Base-by-base conservation (phyloP, 441 rosid species). In the Brassica hybrid region DNA sequence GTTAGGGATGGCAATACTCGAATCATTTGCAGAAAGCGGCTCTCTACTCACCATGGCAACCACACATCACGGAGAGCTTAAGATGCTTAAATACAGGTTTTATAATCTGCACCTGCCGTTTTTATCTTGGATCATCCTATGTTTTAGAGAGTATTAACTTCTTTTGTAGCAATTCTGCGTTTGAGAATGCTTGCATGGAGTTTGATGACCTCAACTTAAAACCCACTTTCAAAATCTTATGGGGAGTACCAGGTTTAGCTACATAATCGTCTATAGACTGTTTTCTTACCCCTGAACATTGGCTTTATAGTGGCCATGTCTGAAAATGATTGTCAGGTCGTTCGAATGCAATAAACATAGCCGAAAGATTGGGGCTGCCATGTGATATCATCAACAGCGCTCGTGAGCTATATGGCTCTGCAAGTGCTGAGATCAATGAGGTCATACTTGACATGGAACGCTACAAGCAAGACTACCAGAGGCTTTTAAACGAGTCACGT, bases 111-210 rank as follows among this genome's bases (percentile, higher is more conserved):
- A 56, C 5, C 10, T 18, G 16, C 69, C 32, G 1, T 62, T 71
- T 65, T 11, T n/a, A n/a, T 12, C 64, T 34, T 66, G 73, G 68
- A 12, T 36, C 9, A 69, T 41, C 32, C 5, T 4, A 14, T 7
- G 14, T 45, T 11, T 50, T 54, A 7, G 4, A 63, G 56, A 27
- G 63, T 66, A 25, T 25, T 13, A 25, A 56, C 19, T 58, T 43
- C 32, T n/a, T n/a, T 1, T 14, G 73, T 87, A 95, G 99, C 74
- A 86, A 93, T 72, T 83, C 84, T 62, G 81, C 80, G 68, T 93
- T 95, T 45, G 99, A 95, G 83, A 93, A 95, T 85, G 98, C 99
- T 76, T 95, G 95, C 81, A 87, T 95, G 99, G 99, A 93, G 89
- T 95, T 93, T 69, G 98, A 93, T 84, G 97, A 93, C 77, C 89